Evolutionary conservation across 306 rosid species (phyloP).

Genomic region (Ceratonia siliqua): DNA sequence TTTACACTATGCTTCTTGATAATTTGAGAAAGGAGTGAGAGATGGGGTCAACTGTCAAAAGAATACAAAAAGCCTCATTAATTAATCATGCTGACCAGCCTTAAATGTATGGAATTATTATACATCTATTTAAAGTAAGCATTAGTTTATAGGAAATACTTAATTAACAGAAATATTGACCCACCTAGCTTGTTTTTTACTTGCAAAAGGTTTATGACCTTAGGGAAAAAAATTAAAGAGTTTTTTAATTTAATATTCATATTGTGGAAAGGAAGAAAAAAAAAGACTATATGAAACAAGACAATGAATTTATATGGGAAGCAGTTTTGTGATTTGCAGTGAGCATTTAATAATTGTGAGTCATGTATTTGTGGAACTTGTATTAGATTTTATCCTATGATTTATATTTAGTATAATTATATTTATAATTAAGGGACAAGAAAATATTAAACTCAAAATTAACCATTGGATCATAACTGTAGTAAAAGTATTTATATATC

Average conservation of each 20-base stretch:
- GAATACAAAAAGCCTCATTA: conserved; percentile 41
- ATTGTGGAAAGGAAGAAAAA: conserved; percentile 34
- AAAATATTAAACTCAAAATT: no score
- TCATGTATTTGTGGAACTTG: neutral
- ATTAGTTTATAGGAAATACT: conserved; percentile 27
- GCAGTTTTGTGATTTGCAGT: conserved; percentile 29
- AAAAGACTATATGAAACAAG: conserved; percentile 22
- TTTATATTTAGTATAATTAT: neutral
- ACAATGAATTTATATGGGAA: conserved; percentile 34
- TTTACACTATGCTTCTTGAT: no score
- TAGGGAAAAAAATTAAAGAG: neutral
- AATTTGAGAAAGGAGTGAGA: conserved; percentile 28
- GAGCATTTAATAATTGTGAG: conserved; percentile 26
- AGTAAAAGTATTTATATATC: no score
- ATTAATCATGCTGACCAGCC: conserved; percentile 35
- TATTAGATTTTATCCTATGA: neutral
- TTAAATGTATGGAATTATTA: conserved; percentile 21
- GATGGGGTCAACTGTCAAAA: conserved; percentile 49
- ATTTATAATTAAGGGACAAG: no score
- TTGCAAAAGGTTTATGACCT: conserved; percentile 7
- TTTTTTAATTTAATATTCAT: conserved; percentile 8
- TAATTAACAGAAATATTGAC: conserved; percentile 27
- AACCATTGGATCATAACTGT: no score
- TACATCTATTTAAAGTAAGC: conserved; percentile 8
- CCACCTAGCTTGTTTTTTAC: conserved; percentile 32